phyloP scores from a whole-genome alignment of 1,284 basidiomycete species.

The Mycosarcoma maydis region DNA sequence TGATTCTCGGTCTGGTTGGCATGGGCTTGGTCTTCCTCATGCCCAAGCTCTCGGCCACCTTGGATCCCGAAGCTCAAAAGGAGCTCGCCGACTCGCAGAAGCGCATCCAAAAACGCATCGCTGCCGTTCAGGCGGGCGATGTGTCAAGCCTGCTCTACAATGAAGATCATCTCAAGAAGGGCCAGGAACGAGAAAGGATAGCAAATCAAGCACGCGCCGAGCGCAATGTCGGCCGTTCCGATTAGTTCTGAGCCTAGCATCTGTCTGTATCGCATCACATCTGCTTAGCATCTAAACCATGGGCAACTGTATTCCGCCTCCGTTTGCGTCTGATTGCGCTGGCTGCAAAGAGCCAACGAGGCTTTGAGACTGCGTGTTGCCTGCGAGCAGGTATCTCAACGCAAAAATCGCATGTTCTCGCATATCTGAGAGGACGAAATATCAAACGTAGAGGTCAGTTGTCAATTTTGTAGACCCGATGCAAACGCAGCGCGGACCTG shows the following conservation, averaged over 20 bases:
- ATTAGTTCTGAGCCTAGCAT: not conserved
- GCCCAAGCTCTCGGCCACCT: slow-evolving; percentile 36
- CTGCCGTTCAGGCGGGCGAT: slow-evolving; percentile 48
- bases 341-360: slow-evolving; percentile 49
- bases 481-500: not conserved
- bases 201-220: slow-evolving; percentile 18
- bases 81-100: slow-evolving; percentile 44
- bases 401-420: slow-evolving; percentile 64
- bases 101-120: slow-evolving; percentile 48
- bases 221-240: slow-evolving; percentile 21
- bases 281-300: slow-evolving; percentile 17
- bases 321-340: slow-evolving; percentile 2
- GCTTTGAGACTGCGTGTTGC: slow-evolving; percentile 53
- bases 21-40: slow-evolving; percentile 43
- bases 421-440: slow-evolving; percentile 44
- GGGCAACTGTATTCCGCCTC: slow-evolving; percentile 9
- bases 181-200: slow-evolving; percentile 13
- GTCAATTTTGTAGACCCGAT: no score
- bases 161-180: slow-evolving; percentile 30
- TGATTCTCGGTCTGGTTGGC: slow-evolving; percentile 37
- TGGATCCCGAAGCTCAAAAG: slow-evolving; percentile 50
- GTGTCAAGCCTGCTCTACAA: slow-evolving; percentile 41
- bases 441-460: not conserved
- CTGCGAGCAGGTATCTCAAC: slow-evolving; percentile 55
- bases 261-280: not conserved